Conservation (phyloP, 495 filamentous ascomycete species). For the Daldinia caldariorum region DNA sequence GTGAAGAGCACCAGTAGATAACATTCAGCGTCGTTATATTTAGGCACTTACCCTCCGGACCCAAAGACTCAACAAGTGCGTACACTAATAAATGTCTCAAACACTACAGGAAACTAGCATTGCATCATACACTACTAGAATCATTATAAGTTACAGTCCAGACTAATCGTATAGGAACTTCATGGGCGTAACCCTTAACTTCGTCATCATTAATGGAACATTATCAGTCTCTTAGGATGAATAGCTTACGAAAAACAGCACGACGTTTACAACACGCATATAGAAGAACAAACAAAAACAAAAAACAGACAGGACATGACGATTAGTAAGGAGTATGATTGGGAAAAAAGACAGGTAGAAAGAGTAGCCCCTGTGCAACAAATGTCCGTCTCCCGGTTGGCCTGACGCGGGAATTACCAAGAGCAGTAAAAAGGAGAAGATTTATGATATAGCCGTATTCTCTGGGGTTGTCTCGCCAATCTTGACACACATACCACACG, state of each 20-base stretch:
- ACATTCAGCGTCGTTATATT: background rate
- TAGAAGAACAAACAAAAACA: constrained; percentile 38
- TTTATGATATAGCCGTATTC: constrained; percentile 54
- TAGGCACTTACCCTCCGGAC: too few species aligned
- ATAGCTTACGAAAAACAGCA: constrained; percentile 6
- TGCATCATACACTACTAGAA: background rate
- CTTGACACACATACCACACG: constrained; percentile 50
- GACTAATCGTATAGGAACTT: background rate
- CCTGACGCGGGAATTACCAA: constrained; percentile 47
- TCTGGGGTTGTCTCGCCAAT: constrained; percentile 51
- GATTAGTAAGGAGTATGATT: constrained; percentile 52
- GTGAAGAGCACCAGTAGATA: background rate
- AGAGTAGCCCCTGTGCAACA: constrained; percentile 48
- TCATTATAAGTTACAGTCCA: background rate
- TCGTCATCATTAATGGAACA: background rate
- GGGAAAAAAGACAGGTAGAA: constrained; percentile 49
- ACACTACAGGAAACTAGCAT: background rate
- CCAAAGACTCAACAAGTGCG: background rate
- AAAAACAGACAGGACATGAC: constrained; percentile 43
- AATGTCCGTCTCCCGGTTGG: constrained; percentile 49
- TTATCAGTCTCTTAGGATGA: background rate
- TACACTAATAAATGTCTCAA: background rate
- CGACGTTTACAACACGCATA: constrained; percentile 13
- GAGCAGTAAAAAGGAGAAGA: constrained; percentile 51
- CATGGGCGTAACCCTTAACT: background rate